Conservation (phyloP, 202 grass and related monocot genomes). For the Zoysia matrella region DNA sequence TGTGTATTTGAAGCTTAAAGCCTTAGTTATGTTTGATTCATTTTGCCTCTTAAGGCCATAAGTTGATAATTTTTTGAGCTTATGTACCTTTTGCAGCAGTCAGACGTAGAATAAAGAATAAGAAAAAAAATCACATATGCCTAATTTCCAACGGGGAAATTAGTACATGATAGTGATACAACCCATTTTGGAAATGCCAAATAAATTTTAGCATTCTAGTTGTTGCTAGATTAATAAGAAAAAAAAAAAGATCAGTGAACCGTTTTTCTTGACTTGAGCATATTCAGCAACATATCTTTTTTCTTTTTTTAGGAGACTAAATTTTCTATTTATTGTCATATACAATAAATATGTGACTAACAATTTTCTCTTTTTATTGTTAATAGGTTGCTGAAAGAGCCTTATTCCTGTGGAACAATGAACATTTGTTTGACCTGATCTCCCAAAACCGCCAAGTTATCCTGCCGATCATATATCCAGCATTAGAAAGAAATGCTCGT, state of each 20-base stretch:
- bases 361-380: constrained; percentile 7
- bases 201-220: background rate
- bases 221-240: constrained; percentile 2
- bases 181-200: background rate
- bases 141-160: background rate
- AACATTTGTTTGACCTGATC: constrained; percentile 72
- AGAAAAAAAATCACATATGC: background rate
- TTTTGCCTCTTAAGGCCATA: background rate
- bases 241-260: background rate
- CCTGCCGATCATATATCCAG: too few relatives aligned
- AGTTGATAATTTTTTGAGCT: background rate
- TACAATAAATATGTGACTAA: background rate
- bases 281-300: constrained; percentile 13
- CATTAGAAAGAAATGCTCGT: too few relatives aligned
- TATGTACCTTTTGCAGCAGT: background rate
- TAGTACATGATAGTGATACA: background rate
- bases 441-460: constrained; percentile 65
- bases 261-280: background rate
- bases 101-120: background rate
- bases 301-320: background rate
- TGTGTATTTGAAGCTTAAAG: background rate
- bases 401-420: constrained; percentile 83
- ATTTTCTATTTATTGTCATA: constrained; percentile 10
- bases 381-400: constrained; percentile 90
- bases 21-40: background rate